Percentiles rank a stretch among this genome's conserved stretches.
phyloP scores from a whole-genome alignment of 805 yeast species.

The Ogataea paradorogensis region DNA sequence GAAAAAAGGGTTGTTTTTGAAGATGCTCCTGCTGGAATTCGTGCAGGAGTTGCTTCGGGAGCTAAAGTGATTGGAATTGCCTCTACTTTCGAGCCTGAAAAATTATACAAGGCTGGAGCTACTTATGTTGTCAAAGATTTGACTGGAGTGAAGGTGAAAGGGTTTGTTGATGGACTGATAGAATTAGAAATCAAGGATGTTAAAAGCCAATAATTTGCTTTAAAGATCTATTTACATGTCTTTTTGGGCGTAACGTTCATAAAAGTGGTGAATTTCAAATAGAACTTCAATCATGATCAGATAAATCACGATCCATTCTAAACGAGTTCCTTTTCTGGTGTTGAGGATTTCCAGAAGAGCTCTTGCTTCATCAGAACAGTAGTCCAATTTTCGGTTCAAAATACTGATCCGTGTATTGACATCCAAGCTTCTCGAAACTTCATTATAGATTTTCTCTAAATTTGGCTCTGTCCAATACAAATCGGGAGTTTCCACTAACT shows the following conservation, averaged over 20 bases:
- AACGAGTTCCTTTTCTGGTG: slow-evolving; percentile 69
- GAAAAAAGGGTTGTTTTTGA: slow-evolving; percentile 65
- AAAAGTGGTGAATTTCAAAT: slow-evolving; percentile 75
- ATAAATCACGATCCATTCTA: slow-evolving; percentile 87
- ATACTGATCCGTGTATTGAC: slow-evolving; percentile 74
- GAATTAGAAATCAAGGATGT: slow-evolving; percentile 35
- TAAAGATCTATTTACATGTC: slow-evolving; percentile 8
- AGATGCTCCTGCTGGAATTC: slow-evolving; percentile 86
- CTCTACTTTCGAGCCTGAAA: slow-evolving; percentile 69
- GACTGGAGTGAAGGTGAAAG: slow-evolving; percentile 55
- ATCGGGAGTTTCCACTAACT: slow-evolving; percentile 89
- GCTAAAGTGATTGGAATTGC: slow-evolving; percentile 82
- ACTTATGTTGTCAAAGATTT: slow-evolving; percentile 77
- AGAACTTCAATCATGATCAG: slow-evolving; percentile 82
- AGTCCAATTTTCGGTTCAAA: slow-evolving; percentile 81
- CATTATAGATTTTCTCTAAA: slow-evolving; percentile 70
- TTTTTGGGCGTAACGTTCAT: slow-evolving; percentile 43
- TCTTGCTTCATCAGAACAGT: slow-evolving; percentile 84
- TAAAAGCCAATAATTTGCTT: not conserved
- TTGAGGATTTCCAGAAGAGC: slow-evolving; percentile 71
- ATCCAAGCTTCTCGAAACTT: slow-evolving; percentile 70
- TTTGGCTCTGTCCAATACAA: slow-evolving; percentile 91
- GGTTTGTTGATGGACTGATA: slow-evolving; percentile 44
- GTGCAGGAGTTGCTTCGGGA: slow-evolving; percentile 82
- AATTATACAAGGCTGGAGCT: slow-evolving; percentile 74